Evolutionary conservation across 1,139 yeast species (phyloP), one percentile per base, ranked within the genome.

Genomic region (Kodamaea alishanica): DNA sequence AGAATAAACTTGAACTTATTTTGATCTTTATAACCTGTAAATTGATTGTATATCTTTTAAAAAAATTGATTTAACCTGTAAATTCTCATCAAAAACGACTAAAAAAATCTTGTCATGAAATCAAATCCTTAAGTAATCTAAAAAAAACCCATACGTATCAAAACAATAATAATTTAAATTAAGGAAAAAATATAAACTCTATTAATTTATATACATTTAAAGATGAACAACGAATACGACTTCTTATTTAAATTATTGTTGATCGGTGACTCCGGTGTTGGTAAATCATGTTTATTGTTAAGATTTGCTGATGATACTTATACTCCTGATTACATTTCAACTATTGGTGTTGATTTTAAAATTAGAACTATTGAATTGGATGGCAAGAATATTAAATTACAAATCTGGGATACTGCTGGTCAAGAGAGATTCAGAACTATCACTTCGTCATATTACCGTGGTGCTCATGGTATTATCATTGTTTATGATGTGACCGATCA

Each of bases 361-460:
- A 92, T 92, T 67, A 87, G 97, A 73, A 92, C 97, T 38, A 88
- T 92, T 46, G 97, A 90, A 57, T 74, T 92, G 48, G 97, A 92
- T 53, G 98, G 97, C 49, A 92, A 92, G 73, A 89, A 96, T 42
- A 94, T 92, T 62, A 92, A 92, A 71, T 76, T 94, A 56, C 98
- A 92, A 69, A 90, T 92, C 60, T 92, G 98, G 98, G 98, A 92
- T 62, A 92, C 98, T 39, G 98, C 98, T 6, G 98, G 98, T 31
- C 98, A 92, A 70, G 98, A 92, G 65, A 77, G 98, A 55, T 92
- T 92, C 72, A 81, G 97, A 70, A 92, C 98, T 42, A 92, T 92
- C 69, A 94, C 98, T 8, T 87, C 97, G 9, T 88, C 97, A 8
- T 92, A 94, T 71, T 92, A 92, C 73, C 84, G 98, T 62, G 98